A percentile compares a stretch with the other conserved stretches of the same genome.
Conservation (phyloP, 1,284 basidiomycete genomes). For the Golubevia pallescens region DNA sequence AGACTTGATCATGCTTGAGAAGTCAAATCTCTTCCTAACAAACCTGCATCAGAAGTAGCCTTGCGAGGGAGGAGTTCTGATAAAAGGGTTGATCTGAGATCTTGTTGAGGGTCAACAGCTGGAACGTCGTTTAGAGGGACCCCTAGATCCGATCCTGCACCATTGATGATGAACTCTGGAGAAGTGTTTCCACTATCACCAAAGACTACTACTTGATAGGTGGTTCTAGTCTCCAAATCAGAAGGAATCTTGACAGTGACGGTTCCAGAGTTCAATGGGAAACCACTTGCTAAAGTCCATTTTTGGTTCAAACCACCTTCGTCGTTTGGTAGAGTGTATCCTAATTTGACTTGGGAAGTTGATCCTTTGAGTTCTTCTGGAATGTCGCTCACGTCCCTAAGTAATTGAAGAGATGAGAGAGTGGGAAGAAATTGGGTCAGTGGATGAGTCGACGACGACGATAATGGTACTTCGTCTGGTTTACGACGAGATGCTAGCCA, state of each 20-base stretch:
- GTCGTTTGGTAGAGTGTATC: constrained; percentile 14
- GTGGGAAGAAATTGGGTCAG: neutral
- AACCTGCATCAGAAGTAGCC: neutral
- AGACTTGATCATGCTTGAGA: neutral
- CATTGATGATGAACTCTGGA: constrained; percentile 28
- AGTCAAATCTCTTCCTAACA: neutral
- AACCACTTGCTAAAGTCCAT: constrained; percentile 22
- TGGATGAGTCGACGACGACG: too few relatives aligned
- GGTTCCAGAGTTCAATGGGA: constrained; percentile 16
- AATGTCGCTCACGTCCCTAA: constrained; percentile 9
- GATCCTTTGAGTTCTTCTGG: constrained; percentile 9
- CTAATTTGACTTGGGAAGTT: constrained; percentile 20
- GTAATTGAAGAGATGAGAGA: neutral
- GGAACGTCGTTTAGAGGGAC: neutral
- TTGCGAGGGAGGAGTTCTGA: neutral
- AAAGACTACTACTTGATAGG: constrained; percentile 37
- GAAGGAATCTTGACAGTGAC: constrained; percentile 21
- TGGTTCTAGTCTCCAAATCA: constrained; percentile 15
- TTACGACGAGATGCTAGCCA: neutral
- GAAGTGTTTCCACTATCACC: constrained; percentile 36
- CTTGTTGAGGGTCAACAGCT: neutral
- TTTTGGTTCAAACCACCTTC: constrained; percentile 23
- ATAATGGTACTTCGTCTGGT: too few relatives aligned
- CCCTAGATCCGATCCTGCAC: neutral
- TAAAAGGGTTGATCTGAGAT: neutral